phyloP scores from a whole-genome alignment of 176 grass and related monocot genomes.

The Pontederia paniculata region DNA sequence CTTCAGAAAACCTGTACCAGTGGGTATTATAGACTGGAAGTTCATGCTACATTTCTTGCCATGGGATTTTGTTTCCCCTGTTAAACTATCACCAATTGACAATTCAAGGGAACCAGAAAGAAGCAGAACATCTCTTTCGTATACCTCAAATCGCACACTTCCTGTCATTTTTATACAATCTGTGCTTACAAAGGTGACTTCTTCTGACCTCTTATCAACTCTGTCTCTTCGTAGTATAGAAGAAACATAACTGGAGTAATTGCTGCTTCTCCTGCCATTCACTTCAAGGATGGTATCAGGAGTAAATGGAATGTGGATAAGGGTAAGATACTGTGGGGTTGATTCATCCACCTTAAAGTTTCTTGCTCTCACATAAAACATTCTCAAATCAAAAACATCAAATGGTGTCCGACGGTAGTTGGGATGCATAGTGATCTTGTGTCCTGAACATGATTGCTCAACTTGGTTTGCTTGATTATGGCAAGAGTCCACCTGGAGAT shows the following conservation, averaged over 20 bases:
- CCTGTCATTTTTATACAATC: constrained; percentile 83
- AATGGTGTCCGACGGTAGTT: constrained; percentile 51
- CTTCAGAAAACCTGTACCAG: constrained; percentile 51
- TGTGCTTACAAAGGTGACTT: constrained; percentile 73
- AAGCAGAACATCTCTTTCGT: constrained; percentile 68
- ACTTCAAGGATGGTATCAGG: constrained; percentile 79
- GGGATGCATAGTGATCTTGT: constrained; percentile 80
- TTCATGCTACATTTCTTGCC: constrained; percentile 80
- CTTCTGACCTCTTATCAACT: constrained; percentile 61
- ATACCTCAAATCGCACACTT: constrained; percentile 79
- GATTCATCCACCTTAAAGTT: constrained; percentile 62
- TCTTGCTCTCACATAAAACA: constrained; percentile 76
- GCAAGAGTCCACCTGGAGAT: too few species aligned
- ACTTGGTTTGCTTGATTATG: too few species aligned
- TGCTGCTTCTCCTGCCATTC: constrained; percentile 70
- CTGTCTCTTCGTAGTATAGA: constrained; percentile 71
- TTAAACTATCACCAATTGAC: constrained; percentile 40
- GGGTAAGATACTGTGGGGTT: constrained; percentile 45
- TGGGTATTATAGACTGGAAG: constrained; percentile 32
- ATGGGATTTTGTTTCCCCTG: constrained; percentile 33
- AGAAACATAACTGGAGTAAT: constrained; percentile 57
- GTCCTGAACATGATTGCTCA: too few species aligned
- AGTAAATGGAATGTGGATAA: constrained; percentile 69
- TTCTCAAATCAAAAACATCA: constrained; percentile 61
- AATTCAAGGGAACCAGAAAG: constrained; percentile 59